phyloP scores from a whole-genome alignment of 164 flowering plant species.

The Magnolia officinalis region DNA sequence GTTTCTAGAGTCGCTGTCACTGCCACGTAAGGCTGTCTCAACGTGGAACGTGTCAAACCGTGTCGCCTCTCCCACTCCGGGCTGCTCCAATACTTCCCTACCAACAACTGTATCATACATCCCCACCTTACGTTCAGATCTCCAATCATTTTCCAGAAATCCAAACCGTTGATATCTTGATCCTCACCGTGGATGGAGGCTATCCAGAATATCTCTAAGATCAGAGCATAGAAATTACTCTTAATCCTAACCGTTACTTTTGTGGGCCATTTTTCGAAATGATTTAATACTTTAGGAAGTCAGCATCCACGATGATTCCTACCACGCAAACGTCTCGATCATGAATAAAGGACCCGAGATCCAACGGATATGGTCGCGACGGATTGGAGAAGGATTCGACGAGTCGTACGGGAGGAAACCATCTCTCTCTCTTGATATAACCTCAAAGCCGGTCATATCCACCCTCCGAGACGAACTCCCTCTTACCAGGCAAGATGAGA shows the following conservation, averaged over 20 bases:
- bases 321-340: too few relatives aligned
- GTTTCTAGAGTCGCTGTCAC: neutral
- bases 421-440: neutral
- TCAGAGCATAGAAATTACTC: too few relatives aligned
- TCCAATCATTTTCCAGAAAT: neutral
- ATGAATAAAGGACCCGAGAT: too few relatives aligned
- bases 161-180: neutral
- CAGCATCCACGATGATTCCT: too few relatives aligned
- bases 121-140: neutral
- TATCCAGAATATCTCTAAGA: too few relatives aligned
- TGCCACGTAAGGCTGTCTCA: conserved; percentile 13
- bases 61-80: neutral
- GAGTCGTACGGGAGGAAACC: neutral
- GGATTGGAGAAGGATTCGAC: neutral
- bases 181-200: too few relatives aligned
- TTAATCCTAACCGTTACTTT: too few relatives aligned
- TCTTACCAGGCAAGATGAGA: neutral
- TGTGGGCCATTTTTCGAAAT: too few relatives aligned
- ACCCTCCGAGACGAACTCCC: neutral
- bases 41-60: conserved; percentile 23
- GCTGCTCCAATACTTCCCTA: neutral
- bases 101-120: neutral
- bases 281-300: too few relatives aligned
- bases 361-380: neutral
- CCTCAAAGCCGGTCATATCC: neutral